Evolutionary conservation across 305 asterid genomes (phyloP).

Genomic region (Solanum hybrid): DNA sequence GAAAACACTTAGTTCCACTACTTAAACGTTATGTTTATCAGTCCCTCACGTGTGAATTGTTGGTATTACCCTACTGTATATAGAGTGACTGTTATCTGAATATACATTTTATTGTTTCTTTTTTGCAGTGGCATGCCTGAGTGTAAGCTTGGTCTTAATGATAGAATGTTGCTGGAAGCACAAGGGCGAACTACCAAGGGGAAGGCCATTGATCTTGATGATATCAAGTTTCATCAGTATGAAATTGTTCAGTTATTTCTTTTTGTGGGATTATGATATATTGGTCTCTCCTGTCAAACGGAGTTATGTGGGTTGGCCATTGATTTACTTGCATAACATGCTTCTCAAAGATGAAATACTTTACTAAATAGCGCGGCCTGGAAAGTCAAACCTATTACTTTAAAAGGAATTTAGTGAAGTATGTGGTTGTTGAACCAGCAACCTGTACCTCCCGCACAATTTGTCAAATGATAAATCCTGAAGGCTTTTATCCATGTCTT

Average conservation of each 20-base stretch:
- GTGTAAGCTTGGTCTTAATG: slow-evolving; percentile 95
- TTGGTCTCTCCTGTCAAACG: not conserved
- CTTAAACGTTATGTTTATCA: not conserved
- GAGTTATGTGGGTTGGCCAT: not conserved
- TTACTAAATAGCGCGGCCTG: not conserved
- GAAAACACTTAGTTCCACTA: not conserved
- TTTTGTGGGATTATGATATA: not conserved
- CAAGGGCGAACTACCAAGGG: slow-evolving; percentile 93
- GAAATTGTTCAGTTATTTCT: slow-evolving; percentile 15
- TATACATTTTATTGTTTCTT: slow-evolving; percentile 1
- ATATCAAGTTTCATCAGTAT: slow-evolving; percentile 97
- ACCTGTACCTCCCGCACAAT: not conserved
- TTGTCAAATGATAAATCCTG: not conserved
- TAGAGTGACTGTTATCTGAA: not conserved
- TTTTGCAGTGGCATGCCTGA: slow-evolving; percentile 96
- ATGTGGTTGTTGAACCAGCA: not conserved
- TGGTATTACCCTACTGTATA: not conserved
- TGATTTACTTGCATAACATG: not conserved
- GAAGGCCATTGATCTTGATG: slow-evolving; percentile 92
- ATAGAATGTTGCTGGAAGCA: slow-evolving; percentile 83
- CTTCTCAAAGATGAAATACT: not conserved
- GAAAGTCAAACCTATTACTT: not conserved
- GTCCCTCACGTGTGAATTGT: not conserved
- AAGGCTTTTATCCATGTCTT: not conserved
- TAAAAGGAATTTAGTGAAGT: not conserved